Evolutionary conservation across 345 rosid genomes (phyloP).

Genomic region (Balakata baccata): DNA sequence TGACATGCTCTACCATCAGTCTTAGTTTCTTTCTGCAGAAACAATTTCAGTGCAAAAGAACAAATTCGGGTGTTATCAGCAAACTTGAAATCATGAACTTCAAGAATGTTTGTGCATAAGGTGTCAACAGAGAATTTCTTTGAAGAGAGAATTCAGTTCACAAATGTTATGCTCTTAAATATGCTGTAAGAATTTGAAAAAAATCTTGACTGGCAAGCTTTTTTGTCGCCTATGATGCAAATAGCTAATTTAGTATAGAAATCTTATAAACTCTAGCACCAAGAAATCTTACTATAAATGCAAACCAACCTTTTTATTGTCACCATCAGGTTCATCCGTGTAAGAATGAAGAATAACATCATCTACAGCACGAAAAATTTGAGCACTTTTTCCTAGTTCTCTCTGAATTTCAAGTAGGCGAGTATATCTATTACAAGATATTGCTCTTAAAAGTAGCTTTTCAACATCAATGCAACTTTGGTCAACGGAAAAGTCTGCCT

Average conservation of each 20-base stretch:
- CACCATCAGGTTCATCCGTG: slow-evolving; percentile 48
- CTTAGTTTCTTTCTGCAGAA: slow-evolving; percentile 52
- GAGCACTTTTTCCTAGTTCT: slow-evolving; percentile 66
- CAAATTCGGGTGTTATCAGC: background rate
- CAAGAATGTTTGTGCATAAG: background rate
- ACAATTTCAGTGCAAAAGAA: slow-evolving; percentile 17
- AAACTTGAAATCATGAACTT: slow-evolving; percentile 15
- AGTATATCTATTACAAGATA: slow-evolving; percentile 81
- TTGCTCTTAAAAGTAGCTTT: slow-evolving; percentile 82
- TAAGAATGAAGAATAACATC: slow-evolving; percentile 65
- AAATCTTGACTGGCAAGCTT: background rate
- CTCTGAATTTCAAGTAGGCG: slow-evolving; percentile 92
- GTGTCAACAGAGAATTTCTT: background rate
- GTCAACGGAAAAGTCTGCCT: slow-evolving; percentile 75
- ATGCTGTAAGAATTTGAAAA: background rate
- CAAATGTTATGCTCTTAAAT: background rate
- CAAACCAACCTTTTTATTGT: slow-evolving; percentile 47
- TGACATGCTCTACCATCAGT: slow-evolving; percentile 37
- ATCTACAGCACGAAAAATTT: slow-evolving; percentile 57
- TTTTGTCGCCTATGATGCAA: background rate
- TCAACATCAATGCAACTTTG: slow-evolving; percentile 90
- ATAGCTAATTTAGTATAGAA: background rate
- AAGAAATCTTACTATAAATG: slow-evolving; percentile 1
- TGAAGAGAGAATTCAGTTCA: background rate
- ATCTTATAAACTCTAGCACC: background rate